Evolutionary conservation across 176 grass and related monocot species (phyloP).

Genomic region (Eragrostis nindensis): DNA sequence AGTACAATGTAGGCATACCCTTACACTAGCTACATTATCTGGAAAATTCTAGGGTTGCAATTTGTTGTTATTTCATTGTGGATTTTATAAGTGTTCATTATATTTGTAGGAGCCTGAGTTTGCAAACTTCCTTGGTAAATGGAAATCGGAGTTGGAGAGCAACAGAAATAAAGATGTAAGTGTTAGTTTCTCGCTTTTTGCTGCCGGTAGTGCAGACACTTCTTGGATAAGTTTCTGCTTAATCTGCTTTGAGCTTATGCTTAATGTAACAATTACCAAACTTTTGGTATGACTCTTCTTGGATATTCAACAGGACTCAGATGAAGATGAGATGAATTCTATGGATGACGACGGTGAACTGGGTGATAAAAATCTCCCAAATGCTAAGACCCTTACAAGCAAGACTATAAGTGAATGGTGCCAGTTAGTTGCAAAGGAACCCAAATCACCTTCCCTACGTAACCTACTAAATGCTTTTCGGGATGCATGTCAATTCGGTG

Average conservation of each 20-base stretch:
- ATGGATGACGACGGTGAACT: conserved; percentile 30
- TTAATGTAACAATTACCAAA: background rate
- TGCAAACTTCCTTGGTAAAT: conserved; percentile 66
- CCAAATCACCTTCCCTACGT: conserved; percentile 52
- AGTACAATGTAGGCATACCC: background rate
- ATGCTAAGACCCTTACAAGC: conserved; percentile 66
- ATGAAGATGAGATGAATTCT: conserved; percentile 60
- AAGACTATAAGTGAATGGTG: conserved; percentile 90
- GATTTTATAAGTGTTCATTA: conserved; percentile 22
- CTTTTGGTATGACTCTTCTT: background rate
- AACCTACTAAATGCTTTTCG: conserved; percentile 79
- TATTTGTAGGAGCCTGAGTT: conserved; percentile 84
- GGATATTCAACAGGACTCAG: conserved; percentile 61
- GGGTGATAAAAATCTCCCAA: conserved; percentile 39
- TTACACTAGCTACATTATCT: background rate
- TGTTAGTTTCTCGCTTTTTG: background rate
- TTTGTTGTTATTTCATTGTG: conserved; percentile 14
- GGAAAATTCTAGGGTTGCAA: background rate
- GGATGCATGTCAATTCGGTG: conserved; percentile 70
- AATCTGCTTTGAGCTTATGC: background rate
- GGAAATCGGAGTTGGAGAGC: conserved; percentile 47
- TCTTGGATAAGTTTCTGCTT: background rate
- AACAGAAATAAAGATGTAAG: conserved; percentile 64
- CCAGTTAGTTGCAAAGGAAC: conserved; percentile 80
- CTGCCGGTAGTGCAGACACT: no score